Conservation (phyloP, 176 grass and related monocot genomes). For the bread wheat (Triticum aestivum) region DNA sequence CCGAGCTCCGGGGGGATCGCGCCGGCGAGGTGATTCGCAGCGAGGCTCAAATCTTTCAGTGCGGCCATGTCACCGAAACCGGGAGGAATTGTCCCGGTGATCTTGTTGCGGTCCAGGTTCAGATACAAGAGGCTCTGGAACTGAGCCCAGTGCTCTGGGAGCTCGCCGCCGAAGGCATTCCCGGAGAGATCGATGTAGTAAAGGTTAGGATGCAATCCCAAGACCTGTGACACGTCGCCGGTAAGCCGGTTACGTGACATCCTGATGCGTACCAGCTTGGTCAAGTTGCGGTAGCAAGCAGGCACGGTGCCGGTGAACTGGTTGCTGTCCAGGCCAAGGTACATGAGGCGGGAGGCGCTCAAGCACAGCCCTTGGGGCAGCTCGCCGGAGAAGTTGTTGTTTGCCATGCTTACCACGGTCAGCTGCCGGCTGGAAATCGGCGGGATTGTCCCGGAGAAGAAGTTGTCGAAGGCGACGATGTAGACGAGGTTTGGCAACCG, state of each 20-base stretch:
- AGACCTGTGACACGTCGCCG: slow-evolving; percentile 53
- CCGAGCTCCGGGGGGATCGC: slow-evolving; percentile 51
- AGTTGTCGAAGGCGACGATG: not conserved
- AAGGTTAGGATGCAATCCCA: slow-evolving; percentile 58
- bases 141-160: slow-evolving; percentile 47
- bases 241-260: slow-evolving; percentile 48
- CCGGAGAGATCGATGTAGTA: slow-evolving; percentile 56
- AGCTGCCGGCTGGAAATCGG: not conserved
- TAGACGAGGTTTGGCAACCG: slow-evolving; percentile 37
- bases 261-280: slow-evolving; percentile 37
- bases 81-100: slow-evolving; percentile 57
- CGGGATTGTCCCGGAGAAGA: not conserved
- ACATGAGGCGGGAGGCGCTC: slow-evolving; percentile 25
- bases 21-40: slow-evolving; percentile 50
- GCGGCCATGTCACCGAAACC: slow-evolving; percentile 29
- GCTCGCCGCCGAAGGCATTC: slow-evolving; percentile 50
- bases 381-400: slow-evolving; percentile 58
- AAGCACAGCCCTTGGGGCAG: slow-evolving; percentile 57
- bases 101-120: slow-evolving; percentile 55
- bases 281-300: slow-evolving; percentile 56
- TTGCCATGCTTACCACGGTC: slow-evolving; percentile 26
- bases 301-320: slow-evolving; percentile 49
- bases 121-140: slow-evolving; percentile 54
- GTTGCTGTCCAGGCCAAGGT: slow-evolving; percentile 40
- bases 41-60: slow-evolving; percentile 53